A percentile compares a stretch with the other conserved stretches of the same genome.
Evolutionary conservation across 148 eudicot species (phyloP).

Genomic region (Vaccinium vitisidaea): DNA sequence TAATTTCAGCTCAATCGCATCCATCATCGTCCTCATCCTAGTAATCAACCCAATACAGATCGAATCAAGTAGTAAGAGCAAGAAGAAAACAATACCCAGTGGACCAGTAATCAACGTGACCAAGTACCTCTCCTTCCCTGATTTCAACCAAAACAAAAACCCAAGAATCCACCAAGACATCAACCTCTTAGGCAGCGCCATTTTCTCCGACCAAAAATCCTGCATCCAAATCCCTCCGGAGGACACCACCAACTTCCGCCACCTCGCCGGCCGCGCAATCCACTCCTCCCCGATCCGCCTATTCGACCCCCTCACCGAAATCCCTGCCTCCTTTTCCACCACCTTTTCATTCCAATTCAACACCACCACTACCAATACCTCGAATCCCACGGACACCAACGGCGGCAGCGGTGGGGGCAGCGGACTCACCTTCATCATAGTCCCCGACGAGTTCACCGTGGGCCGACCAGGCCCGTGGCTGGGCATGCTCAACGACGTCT

Average conservation of each 20-base stretch:
- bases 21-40: background rate
- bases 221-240: slow-evolving; percentile 56
- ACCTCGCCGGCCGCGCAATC: slow-evolving; percentile 66
- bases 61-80: slow-evolving; percentile 20
- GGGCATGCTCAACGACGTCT: slow-evolving; percentile 82
- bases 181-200: slow-evolving; percentile 69
- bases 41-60: background rate
- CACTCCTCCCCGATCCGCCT: slow-evolving; percentile 61
- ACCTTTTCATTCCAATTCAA: slow-evolving; percentile 64
- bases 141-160: slow-evolving; percentile 30
- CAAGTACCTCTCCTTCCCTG: slow-evolving; percentile 54
- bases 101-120: slow-evolving; percentile 44
- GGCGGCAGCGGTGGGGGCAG: slow-evolving; percentile 36
- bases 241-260: slow-evolving; percentile 30
- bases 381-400: background rate
- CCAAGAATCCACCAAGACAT: slow-evolving; percentile 41
- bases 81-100: slow-evolving; percentile 13
- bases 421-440: slow-evolving; percentile 70
- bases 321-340: slow-evolving; percentile 68
- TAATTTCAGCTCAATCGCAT: slow-evolving; percentile 13
- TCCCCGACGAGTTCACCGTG: slow-evolving; percentile 81
- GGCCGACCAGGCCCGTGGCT: slow-evolving; percentile 87
- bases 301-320: slow-evolving; percentile 51
- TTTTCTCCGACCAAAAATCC: slow-evolving; percentile 28
- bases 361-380: background rate